Evolutionary conservation across 331 rosid species (phyloP), one percentile per base, ranked within the genome.

Genomic region (Erythrophleum ivorense): DNA sequence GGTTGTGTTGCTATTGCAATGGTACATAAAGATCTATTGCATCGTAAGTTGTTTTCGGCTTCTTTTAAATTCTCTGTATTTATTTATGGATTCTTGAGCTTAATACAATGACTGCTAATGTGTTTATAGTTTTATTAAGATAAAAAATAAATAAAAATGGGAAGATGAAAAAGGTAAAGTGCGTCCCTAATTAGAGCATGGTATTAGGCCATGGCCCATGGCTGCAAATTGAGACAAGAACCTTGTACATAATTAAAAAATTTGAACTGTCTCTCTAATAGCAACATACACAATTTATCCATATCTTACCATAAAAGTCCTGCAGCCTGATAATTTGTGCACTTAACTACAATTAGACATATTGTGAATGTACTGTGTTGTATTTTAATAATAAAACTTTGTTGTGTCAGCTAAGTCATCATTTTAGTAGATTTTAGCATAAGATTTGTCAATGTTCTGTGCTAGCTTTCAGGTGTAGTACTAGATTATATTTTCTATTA

Each of bases 1-100:
- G 97, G 97, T 55, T 93, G 89, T 68, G 99, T 93, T 86, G 98
- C 97, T 68, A 57, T 95, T 90, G 92, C 98, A 36, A 91, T 93
- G 98, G 92, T 93, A 57, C 90, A 93, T 55, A 82, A 89, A 53
- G 97, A 87, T 89, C 94, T 93, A 84, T 91, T 95, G 58, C 97
- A 95, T 81, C 94, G 99, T 93, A 89, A 90, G 92, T 73, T 9
- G 38, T 81, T 68, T 46, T 82, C 7, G 10, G 63, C 68, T 63
- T 29, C 57, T 21, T 50, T 8, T 38, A 29, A 29, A 21, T 75
- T 73, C n/a, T 66, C 50, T 34, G 19, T 63, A 34, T 46, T 54
- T 71, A 5, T 49, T 69, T 75, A 31, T 73, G 58, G 43, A 31
- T 34, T 78, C 11, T 60, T 55, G 3, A 60, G 14, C 21, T 9